These are phyloP conservation scores for Macrocybe gigantea DNA, from an alignment of 768 basidiomycete species.

Conservation along the genomic window DNA sequence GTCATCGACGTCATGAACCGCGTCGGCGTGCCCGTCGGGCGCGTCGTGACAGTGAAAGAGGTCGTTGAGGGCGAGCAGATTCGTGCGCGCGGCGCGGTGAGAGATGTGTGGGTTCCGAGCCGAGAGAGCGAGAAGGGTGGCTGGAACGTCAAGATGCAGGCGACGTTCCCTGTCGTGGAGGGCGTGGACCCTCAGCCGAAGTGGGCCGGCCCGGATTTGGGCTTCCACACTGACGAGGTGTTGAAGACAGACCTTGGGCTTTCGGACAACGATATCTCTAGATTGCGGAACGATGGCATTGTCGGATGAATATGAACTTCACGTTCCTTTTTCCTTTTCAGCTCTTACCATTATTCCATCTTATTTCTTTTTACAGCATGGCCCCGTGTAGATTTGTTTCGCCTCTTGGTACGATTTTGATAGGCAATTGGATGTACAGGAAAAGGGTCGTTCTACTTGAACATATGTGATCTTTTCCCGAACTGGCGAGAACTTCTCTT, in stretches of 20 bases:
- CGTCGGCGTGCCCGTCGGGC: constrained; percentile 58
- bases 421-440: too few relatives aligned
- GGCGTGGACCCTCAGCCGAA: constrained; percentile 51
- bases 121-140: constrained; percentile 25
- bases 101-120: constrained; percentile 50
- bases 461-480: too few relatives aligned
- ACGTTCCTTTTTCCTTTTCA: too few relatives aligned
- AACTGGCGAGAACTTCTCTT: too few relatives aligned
- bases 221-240: constrained; percentile 49
- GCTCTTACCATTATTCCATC: too few relatives aligned
- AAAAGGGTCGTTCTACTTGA: too few relatives aligned
- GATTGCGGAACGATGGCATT: constrained; percentile 33
- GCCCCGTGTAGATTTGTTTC: too few relatives aligned
- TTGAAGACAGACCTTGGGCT: constrained; percentile 38
- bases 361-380: too few relatives aligned
- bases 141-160: constrained; percentile 66
- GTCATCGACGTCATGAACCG: constrained; percentile 42
- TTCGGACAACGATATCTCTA: constrained; percentile 25
- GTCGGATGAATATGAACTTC: constrained; percentile 24
- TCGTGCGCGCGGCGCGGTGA: constrained; percentile 46
- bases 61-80: constrained; percentile 55
- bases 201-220: constrained; percentile 71
- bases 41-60: constrained; percentile 58
- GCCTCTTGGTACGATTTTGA: too few relatives aligned
- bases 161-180: constrained; percentile 57